Percentiles rank a stretch among this genome's conserved stretches.
phyloP scores from a whole-genome alignment of 192 early-diverging fungal species.

The Backusella luteola region DNA sequence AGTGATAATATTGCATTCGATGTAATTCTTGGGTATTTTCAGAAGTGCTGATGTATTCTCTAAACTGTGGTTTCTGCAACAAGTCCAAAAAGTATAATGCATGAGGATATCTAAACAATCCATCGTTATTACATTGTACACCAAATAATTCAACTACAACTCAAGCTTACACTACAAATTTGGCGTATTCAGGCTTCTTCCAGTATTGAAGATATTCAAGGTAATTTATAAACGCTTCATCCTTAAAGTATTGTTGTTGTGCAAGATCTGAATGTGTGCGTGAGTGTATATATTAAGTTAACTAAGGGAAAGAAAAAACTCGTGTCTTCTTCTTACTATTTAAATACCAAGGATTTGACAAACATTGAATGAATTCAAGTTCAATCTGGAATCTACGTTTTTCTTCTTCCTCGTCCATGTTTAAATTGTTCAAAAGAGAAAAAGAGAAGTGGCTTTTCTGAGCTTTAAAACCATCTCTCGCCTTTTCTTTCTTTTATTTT shows the following conservation, averaged over 20 bases:
- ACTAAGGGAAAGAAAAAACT: not conserved
- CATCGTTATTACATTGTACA: not conserved
- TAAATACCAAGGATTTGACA: conserved; percentile 93
- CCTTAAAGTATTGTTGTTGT: conserved; percentile 83
- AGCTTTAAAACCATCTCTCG: not conserved
- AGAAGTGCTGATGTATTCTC: conserved; percentile 68
- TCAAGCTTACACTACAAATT: conserved; percentile 71
- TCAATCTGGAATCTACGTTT: conserved; percentile 78
- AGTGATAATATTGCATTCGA: conserved; percentile 78
- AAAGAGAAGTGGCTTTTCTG: not conserved
- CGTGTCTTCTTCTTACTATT: conserved; percentile 54
- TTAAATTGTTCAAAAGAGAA: not conserved
- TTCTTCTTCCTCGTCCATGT: conserved; percentile 23
- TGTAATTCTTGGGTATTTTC: conserved; percentile 76
- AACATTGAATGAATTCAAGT: conserved; percentile 93
- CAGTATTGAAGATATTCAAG: conserved; percentile 91
- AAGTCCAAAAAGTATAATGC: conserved; percentile 82
- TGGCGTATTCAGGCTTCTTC: conserved; percentile 85
- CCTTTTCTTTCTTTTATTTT: not conserved
- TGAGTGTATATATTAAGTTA: not conserved
- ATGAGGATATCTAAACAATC: conserved; percentile 75
- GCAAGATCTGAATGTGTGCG: conserved; percentile 60
- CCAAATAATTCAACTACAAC: not conserved
- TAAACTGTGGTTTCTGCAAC: conserved; percentile 79
- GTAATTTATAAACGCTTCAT: conserved; percentile 86